phyloP scores from a whole-genome alignment of 768 basidiomycete species.

The Asterophora lycoperdoides region DNA sequence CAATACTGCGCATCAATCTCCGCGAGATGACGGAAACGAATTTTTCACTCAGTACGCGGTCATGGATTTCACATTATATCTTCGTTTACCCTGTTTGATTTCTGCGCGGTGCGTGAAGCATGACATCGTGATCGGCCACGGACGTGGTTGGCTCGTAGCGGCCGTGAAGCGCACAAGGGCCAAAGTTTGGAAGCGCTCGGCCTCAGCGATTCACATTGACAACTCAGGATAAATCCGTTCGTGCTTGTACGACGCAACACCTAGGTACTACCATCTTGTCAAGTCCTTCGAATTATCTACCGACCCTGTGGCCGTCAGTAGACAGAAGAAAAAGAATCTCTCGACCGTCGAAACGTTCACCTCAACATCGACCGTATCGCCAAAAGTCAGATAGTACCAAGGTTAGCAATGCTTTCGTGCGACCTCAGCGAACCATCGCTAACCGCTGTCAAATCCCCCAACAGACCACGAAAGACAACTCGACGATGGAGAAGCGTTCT shows the following conservation, averaged over 20 bases:
- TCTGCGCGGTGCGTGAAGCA: conserved; percentile 17
- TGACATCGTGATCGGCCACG: conserved; percentile 24
- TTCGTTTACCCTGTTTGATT: too few relatives aligned
- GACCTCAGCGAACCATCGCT: background rate
- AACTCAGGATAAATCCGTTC: too few relatives aligned
- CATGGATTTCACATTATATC: too few relatives aligned
- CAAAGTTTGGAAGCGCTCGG: too few relatives aligned
- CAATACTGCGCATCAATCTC: conserved; percentile 22
- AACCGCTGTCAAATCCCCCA: background rate
- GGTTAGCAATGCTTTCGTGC: conserved; percentile 7
- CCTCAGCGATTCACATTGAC: too few relatives aligned
- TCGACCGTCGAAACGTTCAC: conserved; percentile 15
- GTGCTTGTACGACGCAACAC: conserved; percentile 19
- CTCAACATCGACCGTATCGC: conserved; percentile 27
- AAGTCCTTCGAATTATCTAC: background rate
- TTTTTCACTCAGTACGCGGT: too few relatives aligned
- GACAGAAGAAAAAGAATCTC: conserved; percentile 12
- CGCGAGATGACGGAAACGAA: conserved; percentile 16
- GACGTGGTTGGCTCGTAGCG: too few relatives aligned
- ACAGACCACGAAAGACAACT: background rate
- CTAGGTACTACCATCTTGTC: conserved; percentile 9
- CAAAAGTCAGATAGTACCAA: conserved; percentile 24
- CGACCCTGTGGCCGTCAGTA: conserved; percentile 5
- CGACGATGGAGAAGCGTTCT: background rate
- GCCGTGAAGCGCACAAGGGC: too few relatives aligned